Percentiles rank a stretch among this genome's conserved stretches.
These are phyloP conservation scores for Diaporthe citriasiana DNA, from an alignment of 2,329 filamentous ascomycete species.

Conservation along the genomic window DNA sequence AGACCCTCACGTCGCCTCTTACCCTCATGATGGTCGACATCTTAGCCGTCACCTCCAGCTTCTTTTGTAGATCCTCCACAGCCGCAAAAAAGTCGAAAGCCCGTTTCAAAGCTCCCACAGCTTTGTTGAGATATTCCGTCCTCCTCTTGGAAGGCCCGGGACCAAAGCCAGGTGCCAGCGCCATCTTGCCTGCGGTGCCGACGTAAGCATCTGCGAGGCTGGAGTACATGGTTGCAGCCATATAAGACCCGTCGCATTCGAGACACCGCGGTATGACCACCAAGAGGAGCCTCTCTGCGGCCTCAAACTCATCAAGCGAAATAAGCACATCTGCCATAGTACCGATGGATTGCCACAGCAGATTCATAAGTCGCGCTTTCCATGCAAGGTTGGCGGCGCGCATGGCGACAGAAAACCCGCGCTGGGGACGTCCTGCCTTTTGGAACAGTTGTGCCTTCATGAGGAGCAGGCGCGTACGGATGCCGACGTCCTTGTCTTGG, in stretches of 20 bases:
- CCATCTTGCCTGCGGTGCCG: conserved; percentile 75
- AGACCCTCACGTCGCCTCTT: conserved; percentile 73
- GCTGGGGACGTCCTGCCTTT: conserved; percentile 76
- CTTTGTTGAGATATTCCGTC: conserved; percentile 70
- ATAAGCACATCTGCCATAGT: conserved; percentile 78
- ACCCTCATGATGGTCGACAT: conserved; percentile 83
- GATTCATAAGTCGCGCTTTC: conserved; percentile 75
- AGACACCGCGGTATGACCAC: conserved; percentile 82
- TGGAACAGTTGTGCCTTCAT: conserved; percentile 80
- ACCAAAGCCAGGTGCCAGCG: not conserved
- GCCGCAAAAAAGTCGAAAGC: conserved; percentile 75
- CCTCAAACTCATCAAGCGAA: conserved; percentile 77
- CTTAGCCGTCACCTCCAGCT: conserved; percentile 86
- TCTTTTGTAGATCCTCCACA: conserved; percentile 77
- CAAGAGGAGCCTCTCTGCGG: conserved; percentile 74
- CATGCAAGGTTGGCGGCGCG: conserved; percentile 82
- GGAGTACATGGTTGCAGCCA: conserved; percentile 77
- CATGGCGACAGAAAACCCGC: conserved; percentile 82
- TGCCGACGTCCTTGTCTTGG: conserved; percentile 68
- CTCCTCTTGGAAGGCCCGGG: conserved; percentile 58
- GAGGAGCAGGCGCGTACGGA: conserved; percentile 79
- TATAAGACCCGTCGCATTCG: conserved; percentile 74
- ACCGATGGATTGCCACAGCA: conserved; percentile 80
- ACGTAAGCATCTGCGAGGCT: conserved; percentile 83
- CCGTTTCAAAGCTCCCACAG: conserved; percentile 72